Conservation (phyloP, 768 basidiomycete genomes). For the Coprinopsis strossmayeri region DNA sequence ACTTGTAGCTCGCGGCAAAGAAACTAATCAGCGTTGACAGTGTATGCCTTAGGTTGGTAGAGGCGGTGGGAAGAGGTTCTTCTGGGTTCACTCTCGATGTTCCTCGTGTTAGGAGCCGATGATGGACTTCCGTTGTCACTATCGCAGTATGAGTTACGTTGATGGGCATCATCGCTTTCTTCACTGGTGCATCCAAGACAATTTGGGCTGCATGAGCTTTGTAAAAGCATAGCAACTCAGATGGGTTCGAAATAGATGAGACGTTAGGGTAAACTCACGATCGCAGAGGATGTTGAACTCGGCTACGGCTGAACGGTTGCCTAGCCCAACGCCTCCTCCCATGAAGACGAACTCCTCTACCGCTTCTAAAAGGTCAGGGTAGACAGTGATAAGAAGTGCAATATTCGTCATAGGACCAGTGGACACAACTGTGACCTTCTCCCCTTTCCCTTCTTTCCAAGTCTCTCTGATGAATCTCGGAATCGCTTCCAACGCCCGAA, state of each 20-base stretch:
- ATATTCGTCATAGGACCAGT: constrained; percentile 85
- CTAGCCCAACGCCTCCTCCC: constrained; percentile 86
- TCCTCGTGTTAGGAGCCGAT: constrained; percentile 39
- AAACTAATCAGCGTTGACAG: constrained; percentile 69
- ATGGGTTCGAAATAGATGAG: too few species aligned
- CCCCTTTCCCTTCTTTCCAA: constrained; percentile 54
- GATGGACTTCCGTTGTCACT: constrained; percentile 50
- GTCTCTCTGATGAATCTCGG: constrained; percentile 41
- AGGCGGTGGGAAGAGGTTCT: constrained; percentile 24
- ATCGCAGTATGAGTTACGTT: constrained; percentile 88
- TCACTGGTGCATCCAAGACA: constrained; percentile 65
- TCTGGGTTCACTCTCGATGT: constrained; percentile 11
- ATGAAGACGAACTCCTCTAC: constrained; percentile 77
- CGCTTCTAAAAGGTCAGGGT: constrained; percentile 44
- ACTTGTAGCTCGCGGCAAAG: constrained; percentile 67
- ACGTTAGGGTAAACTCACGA: constrained; percentile 49
- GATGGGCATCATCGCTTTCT: constrained; percentile 72
- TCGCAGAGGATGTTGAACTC: constrained; percentile 83
- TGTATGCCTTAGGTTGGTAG: constrained; percentile 55
- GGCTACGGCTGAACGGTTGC: constrained; percentile 74
- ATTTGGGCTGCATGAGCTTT: constrained; percentile 85
- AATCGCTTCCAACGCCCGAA: constrained; percentile 68
- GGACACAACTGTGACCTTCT: constrained; percentile 64
- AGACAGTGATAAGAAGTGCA: constrained; percentile 55
- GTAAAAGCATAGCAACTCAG: background rate